These are phyloP conservation scores for Sporothrix mexicana DNA, from an alignment of 2,329 filamentous ascomycete genomes.

Conservation along the genomic window DNA sequence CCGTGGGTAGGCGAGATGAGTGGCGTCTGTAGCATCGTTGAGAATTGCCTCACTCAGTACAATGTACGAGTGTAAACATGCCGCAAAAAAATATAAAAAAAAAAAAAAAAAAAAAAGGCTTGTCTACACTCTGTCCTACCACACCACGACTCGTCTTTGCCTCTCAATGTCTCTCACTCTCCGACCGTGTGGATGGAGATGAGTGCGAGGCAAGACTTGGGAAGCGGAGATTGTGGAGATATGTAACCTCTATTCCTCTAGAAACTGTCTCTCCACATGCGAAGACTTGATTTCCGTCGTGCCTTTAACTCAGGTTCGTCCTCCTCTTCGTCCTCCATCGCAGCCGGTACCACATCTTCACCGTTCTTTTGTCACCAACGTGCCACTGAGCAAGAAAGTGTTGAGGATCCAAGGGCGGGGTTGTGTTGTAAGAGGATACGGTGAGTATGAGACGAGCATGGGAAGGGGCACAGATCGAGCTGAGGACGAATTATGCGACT, in stretches of 20 bases:
- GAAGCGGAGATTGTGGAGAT: neutral
- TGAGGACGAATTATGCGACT: neutral
- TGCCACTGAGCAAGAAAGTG: slow-evolving; percentile 17
- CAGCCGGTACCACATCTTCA: neutral
- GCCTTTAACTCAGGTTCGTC: neutral
- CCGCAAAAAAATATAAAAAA: too few species aligned
- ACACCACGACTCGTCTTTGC: neutral
- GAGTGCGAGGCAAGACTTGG: neutral
- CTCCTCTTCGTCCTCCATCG: neutral
- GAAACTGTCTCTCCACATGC: neutral
- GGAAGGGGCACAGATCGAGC: neutral
- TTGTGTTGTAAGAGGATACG: too few species aligned
- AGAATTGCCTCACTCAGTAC: neutral
- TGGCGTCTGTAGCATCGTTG: neutral
- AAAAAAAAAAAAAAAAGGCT: too few species aligned
- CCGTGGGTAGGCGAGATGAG: slow-evolving; percentile 4
- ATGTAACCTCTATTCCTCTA: neutral
- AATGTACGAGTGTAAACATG: too few species aligned
- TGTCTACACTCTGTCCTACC: neutral
- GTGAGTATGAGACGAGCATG: too few species aligned
- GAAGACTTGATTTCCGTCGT: neutral
- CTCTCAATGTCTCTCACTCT: slow-evolving; percentile 17
- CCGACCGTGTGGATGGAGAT: slow-evolving; percentile 6
- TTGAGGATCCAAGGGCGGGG: neutral
- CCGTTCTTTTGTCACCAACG: neutral